A percentile compares a stretch with the other conserved stretches of the same genome.
Conservation (phyloP, 768 basidiomycete species). For the Crepidotus variabilis region DNA sequence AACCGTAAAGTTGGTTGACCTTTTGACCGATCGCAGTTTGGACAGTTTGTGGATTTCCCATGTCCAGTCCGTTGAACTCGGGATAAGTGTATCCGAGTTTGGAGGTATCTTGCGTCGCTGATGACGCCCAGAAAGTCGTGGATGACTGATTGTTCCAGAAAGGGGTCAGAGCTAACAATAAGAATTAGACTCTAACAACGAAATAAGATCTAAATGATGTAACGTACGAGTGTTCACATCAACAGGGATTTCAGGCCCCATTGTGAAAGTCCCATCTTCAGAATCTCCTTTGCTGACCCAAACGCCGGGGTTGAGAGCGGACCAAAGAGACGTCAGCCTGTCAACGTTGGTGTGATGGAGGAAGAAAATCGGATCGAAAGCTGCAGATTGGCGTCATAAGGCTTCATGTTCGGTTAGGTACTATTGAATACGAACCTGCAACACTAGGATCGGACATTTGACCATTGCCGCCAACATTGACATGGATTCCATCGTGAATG, state of each 20-base stretch:
- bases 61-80: conserved; percentile 40
- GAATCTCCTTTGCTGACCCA: conserved; percentile 28
- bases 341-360: conserved; percentile 54
- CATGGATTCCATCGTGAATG: conserved; percentile 47
- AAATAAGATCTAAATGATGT: not conserved
- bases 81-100: conserved; percentile 46
- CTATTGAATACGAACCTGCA: conserved; percentile 28
- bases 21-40: conserved; percentile 26
- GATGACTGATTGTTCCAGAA: conserved; percentile 33
- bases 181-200: not conserved
- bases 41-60: conserved; percentile 23
- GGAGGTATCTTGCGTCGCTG: conserved; percentile 22
- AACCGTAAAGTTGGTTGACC: conserved; percentile 34
- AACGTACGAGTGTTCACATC: conserved; percentile 23
- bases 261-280: conserved; percentile 28
- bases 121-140: conserved; percentile 38
- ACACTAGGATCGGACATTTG: conserved; percentile 37
- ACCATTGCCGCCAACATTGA: conserved; percentile 36
- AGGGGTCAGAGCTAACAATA: conserved; percentile 35
- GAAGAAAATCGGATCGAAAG: conserved; percentile 52
- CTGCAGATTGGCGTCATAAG: conserved; percentile 16
- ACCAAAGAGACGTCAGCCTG: conserved; percentile 48
- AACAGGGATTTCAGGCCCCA: conserved; percentile 17
- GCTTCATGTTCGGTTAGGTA: not conserved
- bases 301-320: conserved; percentile 37